Percentiles rank a stretch among this genome's conserved stretches.
Evolutionary conservation across 371 early-diverging fungal species (phyloP).

Genomic region (Caulochytrium protostelioides): DNA sequence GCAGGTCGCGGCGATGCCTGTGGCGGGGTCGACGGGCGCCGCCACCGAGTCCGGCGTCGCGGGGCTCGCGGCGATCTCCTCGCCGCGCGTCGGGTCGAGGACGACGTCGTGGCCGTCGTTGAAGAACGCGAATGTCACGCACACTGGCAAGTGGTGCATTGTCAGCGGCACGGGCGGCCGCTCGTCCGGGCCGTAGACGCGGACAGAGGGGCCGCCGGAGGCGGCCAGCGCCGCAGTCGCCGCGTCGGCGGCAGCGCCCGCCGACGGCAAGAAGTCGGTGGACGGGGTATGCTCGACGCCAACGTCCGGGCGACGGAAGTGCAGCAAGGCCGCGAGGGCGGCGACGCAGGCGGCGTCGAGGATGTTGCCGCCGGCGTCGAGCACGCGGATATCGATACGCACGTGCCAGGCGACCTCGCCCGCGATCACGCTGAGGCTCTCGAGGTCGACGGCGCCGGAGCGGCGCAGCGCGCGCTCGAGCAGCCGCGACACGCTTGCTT

Average conservation of each 20-base stretch:
- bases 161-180: conserved; percentile 76
- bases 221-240: too few species aligned
- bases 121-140: conserved; percentile 73
- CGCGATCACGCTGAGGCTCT: conserved; percentile 87
- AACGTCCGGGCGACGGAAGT: conserved; percentile 82
- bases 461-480: conserved; percentile 68
- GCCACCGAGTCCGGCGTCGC: too few species aligned
- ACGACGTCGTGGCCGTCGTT: conserved; percentile 59
- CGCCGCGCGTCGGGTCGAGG: too few species aligned
- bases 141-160: conserved; percentile 82
- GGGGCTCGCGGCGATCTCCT: too few species aligned
- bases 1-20: too few species aligned
- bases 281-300: conserved; percentile 27
- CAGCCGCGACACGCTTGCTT: conserved; percentile 55
- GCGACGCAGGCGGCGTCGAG: conserved; percentile 78
- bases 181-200: conserved; percentile 56
- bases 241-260: neutral
- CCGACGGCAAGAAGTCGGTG: conserved; percentile 1
- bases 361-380: conserved; percentile 83
- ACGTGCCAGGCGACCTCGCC: conserved; percentile 88
- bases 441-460: conserved; percentile 77
- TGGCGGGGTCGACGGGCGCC: too few species aligned
- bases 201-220: too few species aligned
- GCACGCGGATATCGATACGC: conserved; percentile 67
- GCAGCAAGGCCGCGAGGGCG: conserved; percentile 64